Percentiles rank a stretch among this genome's conserved stretches.
phyloP scores from a whole-genome alignment of 2,329 filamentous ascomycete species.

The Ceratocystis smalleyi region DNA sequence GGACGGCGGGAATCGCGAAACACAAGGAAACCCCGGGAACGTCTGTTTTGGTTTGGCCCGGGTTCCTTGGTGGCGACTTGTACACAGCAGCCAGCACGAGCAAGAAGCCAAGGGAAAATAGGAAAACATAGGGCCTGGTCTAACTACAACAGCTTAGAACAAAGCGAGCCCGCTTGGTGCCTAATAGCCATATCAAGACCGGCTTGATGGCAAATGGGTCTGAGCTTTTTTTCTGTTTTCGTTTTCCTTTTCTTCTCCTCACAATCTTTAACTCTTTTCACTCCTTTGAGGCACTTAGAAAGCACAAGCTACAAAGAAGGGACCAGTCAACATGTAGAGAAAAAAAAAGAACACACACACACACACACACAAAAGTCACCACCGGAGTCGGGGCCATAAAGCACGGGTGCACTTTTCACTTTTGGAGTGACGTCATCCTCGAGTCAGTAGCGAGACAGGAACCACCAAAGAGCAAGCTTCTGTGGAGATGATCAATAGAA shows the following conservation, averaged over 20 bases:
- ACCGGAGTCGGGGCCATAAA: neutral
- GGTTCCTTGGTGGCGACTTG: neutral
- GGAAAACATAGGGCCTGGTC: neutral
- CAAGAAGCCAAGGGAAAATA: neutral
- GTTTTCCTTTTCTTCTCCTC: neutral
- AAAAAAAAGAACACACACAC: neutral
- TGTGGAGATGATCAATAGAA: neutral
- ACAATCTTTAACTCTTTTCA: neutral
- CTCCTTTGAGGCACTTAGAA: neutral
- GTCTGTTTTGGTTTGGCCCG: neutral
- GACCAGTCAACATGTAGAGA: neutral
- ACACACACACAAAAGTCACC: neutral
- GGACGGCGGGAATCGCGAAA: neutral
- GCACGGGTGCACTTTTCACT: neutral
- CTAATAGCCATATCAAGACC: neutral
- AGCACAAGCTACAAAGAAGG: neutral
- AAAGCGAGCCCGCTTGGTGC: neutral
- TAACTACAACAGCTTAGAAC: neutral
- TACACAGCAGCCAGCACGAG: neutral
- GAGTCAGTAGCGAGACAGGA: neutral
- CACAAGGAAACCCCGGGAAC: neutral
- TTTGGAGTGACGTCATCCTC: neutral
- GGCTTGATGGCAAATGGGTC: neutral
- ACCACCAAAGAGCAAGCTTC: slow-evolving; percentile 1
- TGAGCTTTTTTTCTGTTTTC: neutral